phyloP scores from a whole-genome alignment of 139 green algal species.

The Picochlorum sp. region DNA sequence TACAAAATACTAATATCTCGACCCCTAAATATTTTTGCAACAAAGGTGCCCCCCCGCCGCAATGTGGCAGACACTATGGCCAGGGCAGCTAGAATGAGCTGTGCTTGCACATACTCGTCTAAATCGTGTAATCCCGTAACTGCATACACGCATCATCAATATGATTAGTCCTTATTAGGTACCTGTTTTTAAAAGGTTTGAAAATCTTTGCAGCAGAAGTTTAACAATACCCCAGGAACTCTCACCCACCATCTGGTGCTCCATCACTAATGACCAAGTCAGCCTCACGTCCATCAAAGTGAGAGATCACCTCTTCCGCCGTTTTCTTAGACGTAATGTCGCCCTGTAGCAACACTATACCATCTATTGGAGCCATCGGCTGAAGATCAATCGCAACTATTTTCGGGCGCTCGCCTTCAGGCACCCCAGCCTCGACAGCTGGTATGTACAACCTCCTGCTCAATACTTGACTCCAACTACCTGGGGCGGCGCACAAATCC shows the following conservation, averaged over 20 bases:
- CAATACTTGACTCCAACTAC: slow-evolving; percentile 87
- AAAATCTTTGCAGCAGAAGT: neutral
- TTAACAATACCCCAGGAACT: neutral
- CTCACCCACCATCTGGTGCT: slow-evolving; percentile 76
- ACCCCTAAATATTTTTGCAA: slow-evolving; percentile 92
- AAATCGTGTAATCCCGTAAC: slow-evolving; percentile 99
- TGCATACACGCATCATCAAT: slow-evolving; percentile 42
- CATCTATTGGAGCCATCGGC: slow-evolving; percentile 96
- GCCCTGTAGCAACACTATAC: slow-evolving; percentile 81
- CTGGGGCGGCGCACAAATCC: slow-evolving; percentile 93
- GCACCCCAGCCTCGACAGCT: slow-evolving; percentile 15
- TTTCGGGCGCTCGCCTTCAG: slow-evolving; percentile 43
- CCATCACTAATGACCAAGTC: slow-evolving; percentile 96
- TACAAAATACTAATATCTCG: slow-evolving; percentile 87
- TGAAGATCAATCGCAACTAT: slow-evolving; percentile 97
- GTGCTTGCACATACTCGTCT: slow-evolving; percentile 90
- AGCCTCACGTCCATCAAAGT: slow-evolving; percentile 73
- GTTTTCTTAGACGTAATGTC: slow-evolving; percentile 81
- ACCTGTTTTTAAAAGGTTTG: neutral
- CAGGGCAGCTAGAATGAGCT: slow-evolving; percentile 87
- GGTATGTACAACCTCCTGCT: slow-evolving; percentile 75
- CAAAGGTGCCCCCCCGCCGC: slow-evolving; percentile 69
- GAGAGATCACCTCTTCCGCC: slow-evolving; percentile 55
- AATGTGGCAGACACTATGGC: slow-evolving; percentile 80
- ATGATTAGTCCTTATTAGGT: neutral